Base-by-base conservation (phyloP, 139 green algal species). In the Chlamydomonas asymmetrica region DNA sequence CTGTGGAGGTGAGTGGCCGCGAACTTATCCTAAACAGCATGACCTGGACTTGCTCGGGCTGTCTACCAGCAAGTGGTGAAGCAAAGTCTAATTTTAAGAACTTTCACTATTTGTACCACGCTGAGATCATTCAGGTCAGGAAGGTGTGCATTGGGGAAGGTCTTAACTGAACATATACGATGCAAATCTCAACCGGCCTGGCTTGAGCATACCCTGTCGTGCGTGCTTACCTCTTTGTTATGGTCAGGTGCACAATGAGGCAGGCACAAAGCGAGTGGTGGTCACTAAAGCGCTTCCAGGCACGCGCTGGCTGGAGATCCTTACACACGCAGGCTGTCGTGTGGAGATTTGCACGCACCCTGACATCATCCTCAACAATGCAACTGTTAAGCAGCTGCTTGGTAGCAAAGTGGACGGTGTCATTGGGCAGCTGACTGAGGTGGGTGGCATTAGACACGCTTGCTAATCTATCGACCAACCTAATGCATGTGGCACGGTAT, bases 281-380 rank as follows among this genome's bases (percentile, higher is more conserved):
- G 97, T 99, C 4, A 99, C 96, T 9, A 99, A 99, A 80, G 74
- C 90, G 18, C 90, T 99, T 65, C 96, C 96, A 0, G 96, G 96
- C 2, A 84, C 90, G 27, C 76, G 94, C 16, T 99, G 96, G 96
- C 79, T 98, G 31, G 63, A 98, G 37, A 81, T 95, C 50, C 87
- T 99, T 4, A 89, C 78, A 0, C 66, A 82, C 10, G 66, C 80
- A 3, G 74, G 57, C 1, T 85, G 80, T 69, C 68, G 80, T 8
- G 80, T 85, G 7, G 80, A 85, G 63, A 68, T 76, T 37, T 65
- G 78, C 79, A 86, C 82, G 10, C 76, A 86, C 52, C 63, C 81
- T 6, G 88, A 98, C 64, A 90, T 88, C 61, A 99, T 99, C 80
- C 87, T 99, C 5, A 74, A 63, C 86, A 91, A 95, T 45, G 81